Conservation (phyloP, 2,329 filamentous ascomycete genomes). For the Diaporthe ilicicola region DNA sequence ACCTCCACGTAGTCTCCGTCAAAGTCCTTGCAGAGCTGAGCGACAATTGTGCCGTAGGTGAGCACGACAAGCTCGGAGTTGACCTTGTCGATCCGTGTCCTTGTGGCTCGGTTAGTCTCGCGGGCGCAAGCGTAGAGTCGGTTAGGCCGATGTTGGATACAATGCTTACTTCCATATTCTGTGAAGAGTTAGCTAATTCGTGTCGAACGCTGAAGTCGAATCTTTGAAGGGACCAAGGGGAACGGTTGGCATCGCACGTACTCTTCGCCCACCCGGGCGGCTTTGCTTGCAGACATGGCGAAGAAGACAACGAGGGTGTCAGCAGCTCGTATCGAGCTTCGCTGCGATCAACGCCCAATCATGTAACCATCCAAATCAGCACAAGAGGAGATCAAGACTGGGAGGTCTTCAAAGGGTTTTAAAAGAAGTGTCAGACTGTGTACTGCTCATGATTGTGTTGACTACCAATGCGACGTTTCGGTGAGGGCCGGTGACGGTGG, state of each 20-base stretch:
- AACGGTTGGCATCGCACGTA: slow-evolving; percentile 48
- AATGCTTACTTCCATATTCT: slow-evolving; percentile 90
- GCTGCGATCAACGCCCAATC: slow-evolving; percentile 31
- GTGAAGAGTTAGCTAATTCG: slow-evolving; percentile 38
- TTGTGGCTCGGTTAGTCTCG: slow-evolving; percentile 51
- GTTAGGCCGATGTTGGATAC: background rate
- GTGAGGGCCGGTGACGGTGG: slow-evolving; percentile 9
- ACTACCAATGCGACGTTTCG: slow-evolving; percentile 11
- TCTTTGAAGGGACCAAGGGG: background rate
- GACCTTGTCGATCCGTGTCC: slow-evolving; percentile 95
- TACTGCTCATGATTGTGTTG: slow-evolving; percentile 3
- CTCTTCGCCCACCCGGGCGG: slow-evolving; percentile 70
- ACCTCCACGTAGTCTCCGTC: slow-evolving; percentile 94
- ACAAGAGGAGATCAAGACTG: background rate
- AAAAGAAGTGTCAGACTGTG: background rate
- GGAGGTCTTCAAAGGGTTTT: background rate
- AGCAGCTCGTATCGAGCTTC: slow-evolving; percentile 33
- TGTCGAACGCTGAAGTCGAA: slow-evolving; percentile 23
- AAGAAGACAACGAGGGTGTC: slow-evolving; percentile 30
- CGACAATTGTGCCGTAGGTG: slow-evolving; percentile 97
- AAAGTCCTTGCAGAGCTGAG: slow-evolving; percentile 95
- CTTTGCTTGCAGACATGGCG: slow-evolving; percentile 67
- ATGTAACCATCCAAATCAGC: slow-evolving; percentile 32
- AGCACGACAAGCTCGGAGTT: slow-evolving; percentile 97
- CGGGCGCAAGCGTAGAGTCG: background rate